Evolutionary conservation across 352 stramenopile genomes (phyloP), one percentile per base, ranked within the genome.

Genomic region (Phytophthora rubi): DNA sequence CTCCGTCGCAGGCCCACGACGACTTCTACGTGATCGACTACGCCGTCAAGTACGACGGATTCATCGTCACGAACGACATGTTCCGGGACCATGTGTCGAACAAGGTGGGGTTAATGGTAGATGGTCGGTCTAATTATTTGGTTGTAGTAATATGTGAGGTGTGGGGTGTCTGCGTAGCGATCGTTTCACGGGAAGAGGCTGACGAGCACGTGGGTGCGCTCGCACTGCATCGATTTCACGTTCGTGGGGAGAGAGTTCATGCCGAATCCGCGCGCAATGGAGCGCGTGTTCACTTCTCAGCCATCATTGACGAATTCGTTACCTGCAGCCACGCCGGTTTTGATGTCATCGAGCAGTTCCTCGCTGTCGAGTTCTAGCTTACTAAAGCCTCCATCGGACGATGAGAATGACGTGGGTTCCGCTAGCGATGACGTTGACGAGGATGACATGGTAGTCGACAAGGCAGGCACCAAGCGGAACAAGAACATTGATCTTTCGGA

Each of bases 11-110:
- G 73, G 85, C 86, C 8, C 86, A 98, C 64, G 92, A 98, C 53
- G 92, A 98, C 70, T 97, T 85, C 39, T 98, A 97, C 64, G 91
- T 96, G 59, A 97, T 98, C 69, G 88, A 94, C 69, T 98, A 98
- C 65, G 89, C 90, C 3, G 85, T 92, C 70, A 93, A 92, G 60
- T 80, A 97, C 75, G 67, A 92, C 63, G 89, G 89, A 18, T 94
- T 95, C 60, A 88, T 98, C 53, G 90, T 98, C 53, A 97, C 87
- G 3, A 98, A 97, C 76, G 92, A 98, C 73, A 93, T 97, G 83
- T 98, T 96, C 63, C 86, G 92, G n/a, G 91, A 98, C 69, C 89
- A 96, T 49, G 75, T 97, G 6, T 67, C 84, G 32, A 83, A 94
- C 54, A 89, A 90, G 73, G 85, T 85, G 65, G 42, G 71, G 65